phyloP scores from a whole-genome alignment of 352 stramenopile genomes.

The Phytophthora nicotianae region DNA sequence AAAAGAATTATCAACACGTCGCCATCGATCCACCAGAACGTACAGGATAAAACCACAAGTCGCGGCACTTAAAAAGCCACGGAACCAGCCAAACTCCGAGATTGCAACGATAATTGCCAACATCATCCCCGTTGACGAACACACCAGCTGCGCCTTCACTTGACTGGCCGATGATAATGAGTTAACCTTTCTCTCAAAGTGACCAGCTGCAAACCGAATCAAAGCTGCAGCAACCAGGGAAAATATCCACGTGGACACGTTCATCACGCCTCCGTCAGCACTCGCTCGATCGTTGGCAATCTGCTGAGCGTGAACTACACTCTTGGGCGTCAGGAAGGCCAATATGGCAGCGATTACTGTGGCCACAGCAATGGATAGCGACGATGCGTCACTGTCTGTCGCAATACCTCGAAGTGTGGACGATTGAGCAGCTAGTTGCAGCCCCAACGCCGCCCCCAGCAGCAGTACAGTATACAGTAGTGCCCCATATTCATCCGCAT shows the following conservation, averaged over 20 bases:
- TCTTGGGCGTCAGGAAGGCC: constrained; percentile 36
- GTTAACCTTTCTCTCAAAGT: constrained; percentile 21
- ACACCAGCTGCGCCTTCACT: constrained; percentile 42
- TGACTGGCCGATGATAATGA: constrained; percentile 32
- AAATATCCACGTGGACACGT: constrained; percentile 22
- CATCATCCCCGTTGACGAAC: constrained; percentile 42
- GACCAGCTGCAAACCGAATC: constrained; percentile 22
- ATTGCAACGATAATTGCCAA: constrained; percentile 45
- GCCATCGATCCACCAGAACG: constrained; percentile 45
- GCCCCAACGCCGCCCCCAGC: constrained; percentile 48
- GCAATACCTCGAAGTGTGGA: constrained; percentile 16
- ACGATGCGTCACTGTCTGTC: constrained; percentile 33
- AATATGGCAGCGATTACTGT: constrained; percentile 39
- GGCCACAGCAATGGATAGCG: constrained; percentile 42
- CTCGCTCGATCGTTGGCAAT: constrained; percentile 37
- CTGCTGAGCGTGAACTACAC: constrained; percentile 33
- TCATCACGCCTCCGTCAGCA: constrained; percentile 29
- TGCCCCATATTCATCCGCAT: constrained; percentile 68
- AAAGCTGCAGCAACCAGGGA: constrained; percentile 22
- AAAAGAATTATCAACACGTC: constrained; percentile 2
- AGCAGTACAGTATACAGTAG: constrained; percentile 60
- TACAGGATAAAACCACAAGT: constrained; percentile 60
- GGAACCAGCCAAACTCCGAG: constrained; percentile 60
- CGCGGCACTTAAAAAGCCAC: constrained; percentile 40
- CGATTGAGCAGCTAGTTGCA: constrained; percentile 30